Conservation (phyloP, 495 filamentous ascomycete genomes). For the Aspergillus saccharolyticus region DNA sequence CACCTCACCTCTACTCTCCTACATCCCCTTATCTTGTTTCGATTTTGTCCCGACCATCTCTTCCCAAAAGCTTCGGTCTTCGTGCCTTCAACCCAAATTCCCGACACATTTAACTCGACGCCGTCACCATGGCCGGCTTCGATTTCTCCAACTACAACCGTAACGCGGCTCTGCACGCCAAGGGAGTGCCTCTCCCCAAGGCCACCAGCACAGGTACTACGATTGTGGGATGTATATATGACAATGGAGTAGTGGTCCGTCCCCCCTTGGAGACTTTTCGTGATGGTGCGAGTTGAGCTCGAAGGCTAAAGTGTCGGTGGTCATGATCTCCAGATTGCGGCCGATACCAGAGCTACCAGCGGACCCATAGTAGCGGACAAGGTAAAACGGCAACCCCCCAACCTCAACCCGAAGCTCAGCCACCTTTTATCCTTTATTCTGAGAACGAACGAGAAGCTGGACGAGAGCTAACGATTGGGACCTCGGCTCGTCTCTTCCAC, state of each 20-base stretch:
- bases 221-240: conserved; percentile 96
- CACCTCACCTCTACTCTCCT: background rate
- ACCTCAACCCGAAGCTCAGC: background rate
- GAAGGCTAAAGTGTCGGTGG: background rate
- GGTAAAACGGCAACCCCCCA: conserved; percentile 36
- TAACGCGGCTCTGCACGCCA: conserved; percentile 90
- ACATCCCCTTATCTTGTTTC: background rate
- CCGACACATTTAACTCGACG: conserved; percentile 12
- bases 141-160: conserved; percentile 99
- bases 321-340: conserved; percentile 64
- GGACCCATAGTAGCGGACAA: conserved; percentile 99
- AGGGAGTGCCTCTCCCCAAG: conserved; percentile 89
- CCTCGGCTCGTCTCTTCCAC: too few relatives aligned
- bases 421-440: too few relatives aligned
- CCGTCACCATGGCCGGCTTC: conserved; percentile 84
- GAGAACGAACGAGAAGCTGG: too few relatives aligned
- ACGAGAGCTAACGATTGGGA: too few relatives aligned
- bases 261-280: too few relatives aligned
- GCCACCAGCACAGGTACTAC: conserved; percentile 98
- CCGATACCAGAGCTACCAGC: conserved; percentile 95
- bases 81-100: conserved; percentile 4
- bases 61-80: background rate
- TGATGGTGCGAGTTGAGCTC: background rate
- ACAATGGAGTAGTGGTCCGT: conserved; percentile 90
- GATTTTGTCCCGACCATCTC: background rate